Base-by-base conservation (phyloP, 352 stramenopile genomes). In the Labyrinthula sp. region DNA sequence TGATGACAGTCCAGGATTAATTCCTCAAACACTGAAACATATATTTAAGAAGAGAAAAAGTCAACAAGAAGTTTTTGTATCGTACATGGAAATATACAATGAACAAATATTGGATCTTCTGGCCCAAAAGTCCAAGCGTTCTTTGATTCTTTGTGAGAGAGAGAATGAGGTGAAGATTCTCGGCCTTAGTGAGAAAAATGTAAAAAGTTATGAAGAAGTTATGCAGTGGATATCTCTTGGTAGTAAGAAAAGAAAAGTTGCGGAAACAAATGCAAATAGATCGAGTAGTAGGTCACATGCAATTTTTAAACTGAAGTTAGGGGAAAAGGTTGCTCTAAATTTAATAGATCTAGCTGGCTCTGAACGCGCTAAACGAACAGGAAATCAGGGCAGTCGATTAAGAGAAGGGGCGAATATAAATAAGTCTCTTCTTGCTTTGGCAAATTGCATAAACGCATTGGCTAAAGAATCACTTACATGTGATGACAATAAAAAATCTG, bases 31-130 rank as follows among this genome's bases (percentile, higher is more conserved):
- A 6, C 17, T 35, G 9, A 6, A 15, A 6, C 3, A 35, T 10
- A 17, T 48, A 8, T 37, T 48, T 10, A 25, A 55, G 7, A 6
- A 52, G 34, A 12, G 30, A 7, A 14, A 50, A 17, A 7, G 14
- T 52, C 15, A 28, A 52, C 8, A 26, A n/a, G 9, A 52, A 47
- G 25, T 94, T 15, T 72, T 82, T 40, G 77, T 87, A 10, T 85
- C 73, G 10, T 93, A 85, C 54, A 61, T 93, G 14, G 80, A 92
- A 46, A 89, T 92, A 41, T 92, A 91, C 66, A 89, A 92, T 56
- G 81, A 92, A 54, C 67, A 82, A 1, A 82, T 92, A 43, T 78
- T 84, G 30, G 81, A 93, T 48, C 56, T 93, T 40, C 68, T 93
- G 14, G 83, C 87, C 43, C 72, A 72, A 3, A 75, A 72, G 0